Evolutionary conservation across 305 asterid species (phyloP).

Genomic region (Plantago lanceolata): DNA sequence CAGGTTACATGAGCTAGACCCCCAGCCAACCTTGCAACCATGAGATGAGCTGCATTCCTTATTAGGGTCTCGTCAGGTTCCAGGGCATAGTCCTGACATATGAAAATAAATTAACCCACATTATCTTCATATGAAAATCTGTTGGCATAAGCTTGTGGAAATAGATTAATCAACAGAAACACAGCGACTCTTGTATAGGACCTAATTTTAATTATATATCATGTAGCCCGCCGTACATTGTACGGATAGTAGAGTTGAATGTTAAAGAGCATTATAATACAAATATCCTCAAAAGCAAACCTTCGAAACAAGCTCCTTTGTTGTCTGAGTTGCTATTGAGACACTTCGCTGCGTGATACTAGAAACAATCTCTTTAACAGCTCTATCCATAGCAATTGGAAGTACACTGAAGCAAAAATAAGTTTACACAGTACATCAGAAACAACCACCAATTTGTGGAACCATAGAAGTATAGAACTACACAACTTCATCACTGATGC

Average conservation of each 20-base stretch:
- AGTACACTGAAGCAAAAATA: constrained; percentile 65
- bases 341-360: constrained; percentile 92
- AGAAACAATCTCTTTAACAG: constrained; percentile 87
- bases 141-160: too few species aligned
- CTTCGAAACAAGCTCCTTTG: constrained; percentile 95
- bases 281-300: constrained; percentile 32
- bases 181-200: neutral
- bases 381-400: constrained; percentile 88
- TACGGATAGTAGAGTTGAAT: neutral
- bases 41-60: constrained; percentile 89
- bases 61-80: constrained; percentile 92
- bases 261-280: neutral
- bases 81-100: constrained; percentile 88
- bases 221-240: neutral
- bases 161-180: neutral
- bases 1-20: constrained; percentile 98
- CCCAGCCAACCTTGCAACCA: constrained; percentile 99
- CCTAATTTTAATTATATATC: neutral
- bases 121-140: neutral
- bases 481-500: constrained; percentile 26
- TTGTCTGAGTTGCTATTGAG: constrained; percentile 92
- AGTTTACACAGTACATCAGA: constrained; percentile 7
- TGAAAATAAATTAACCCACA: constrained; percentile 1
- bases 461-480: constrained; percentile 13
- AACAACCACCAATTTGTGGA: neutral